These are phyloP conservation scores for Medicago truncatula DNA, from an alignment of 306 rosid species.

Conservation along the genomic window MtrunA17r5.0-ANR NC_053046.1:44537501-44538000, in stretches of 20 bases:
- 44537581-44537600: constrained; percentile 29
- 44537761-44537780: constrained; percentile 43
- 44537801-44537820: constrained; percentile 53
- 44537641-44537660: constrained; percentile 59
- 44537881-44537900: neutral
- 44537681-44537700: constrained; percentile 63
- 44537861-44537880: constrained; percentile 44
- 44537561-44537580: constrained; percentile 2
- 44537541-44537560: neutral
- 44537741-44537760: constrained; percentile 63
- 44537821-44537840: constrained; percentile 79
- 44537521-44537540: constrained; percentile 39
- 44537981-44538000: constrained; percentile 67
- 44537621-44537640: constrained; percentile 65
- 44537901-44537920: constrained; percentile 46
- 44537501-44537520: constrained; percentile 36
- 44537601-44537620: constrained; percentile 74
- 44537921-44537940: constrained; percentile 49
- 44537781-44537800: neutral
- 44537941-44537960: constrained; percentile 7
- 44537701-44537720: constrained; percentile 57
- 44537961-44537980: constrained; percentile 61
- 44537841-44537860: constrained; percentile 50
- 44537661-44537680: constrained; percentile 74
- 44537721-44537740: neutral